Conservation (phyloP, 176 grass and related monocot species). For the Saccharum spontaneum region DNA sequence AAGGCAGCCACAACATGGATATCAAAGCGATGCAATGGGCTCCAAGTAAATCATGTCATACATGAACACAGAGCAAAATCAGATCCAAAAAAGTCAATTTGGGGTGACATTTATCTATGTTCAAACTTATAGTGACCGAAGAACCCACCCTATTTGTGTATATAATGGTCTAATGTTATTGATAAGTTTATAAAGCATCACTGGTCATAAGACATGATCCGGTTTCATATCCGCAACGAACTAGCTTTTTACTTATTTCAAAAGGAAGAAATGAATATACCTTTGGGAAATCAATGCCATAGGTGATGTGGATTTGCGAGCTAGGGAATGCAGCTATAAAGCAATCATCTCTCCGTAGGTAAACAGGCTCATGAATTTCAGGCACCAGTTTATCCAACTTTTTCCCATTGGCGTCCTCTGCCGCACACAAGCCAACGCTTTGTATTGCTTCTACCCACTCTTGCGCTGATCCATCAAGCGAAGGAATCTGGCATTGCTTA, state of each 20-base stretch:
- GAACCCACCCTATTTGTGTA: not conserved
- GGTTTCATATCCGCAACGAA: not conserved
- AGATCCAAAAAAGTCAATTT: conserved; percentile 22
- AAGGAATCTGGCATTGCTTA: conserved; percentile 71
- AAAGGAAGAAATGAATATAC: conserved; percentile 31
- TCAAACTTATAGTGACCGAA: not conserved
- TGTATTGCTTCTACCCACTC: conserved; percentile 73
- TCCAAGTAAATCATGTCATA: not conserved
- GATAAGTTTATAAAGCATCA: not conserved
- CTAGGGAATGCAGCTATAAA: conserved; percentile 88
- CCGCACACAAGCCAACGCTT: conserved; percentile 46
- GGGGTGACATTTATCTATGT: not conserved
- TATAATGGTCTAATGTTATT: not conserved
- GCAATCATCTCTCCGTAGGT: conserved; percentile 53
- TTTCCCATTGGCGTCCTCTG: conserved; percentile 47
- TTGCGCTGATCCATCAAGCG: conserved; percentile 95
- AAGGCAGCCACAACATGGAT: not conserved
- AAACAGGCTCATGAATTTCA: conserved; percentile 60
- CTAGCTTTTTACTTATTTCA: not conserved
- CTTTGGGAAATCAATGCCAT: conserved; percentile 83
- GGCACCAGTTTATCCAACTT: conserved; percentile 65
- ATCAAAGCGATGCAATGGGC: not conserved
- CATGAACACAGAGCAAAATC: not conserved
- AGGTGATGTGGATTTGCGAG: conserved; percentile 58
- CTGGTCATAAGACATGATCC: not conserved